Evolutionary conservation across 257 asterid species (phyloP), one percentile per base, ranked within the genome.

Genomic region (Ehretia macrophylla): DNA sequence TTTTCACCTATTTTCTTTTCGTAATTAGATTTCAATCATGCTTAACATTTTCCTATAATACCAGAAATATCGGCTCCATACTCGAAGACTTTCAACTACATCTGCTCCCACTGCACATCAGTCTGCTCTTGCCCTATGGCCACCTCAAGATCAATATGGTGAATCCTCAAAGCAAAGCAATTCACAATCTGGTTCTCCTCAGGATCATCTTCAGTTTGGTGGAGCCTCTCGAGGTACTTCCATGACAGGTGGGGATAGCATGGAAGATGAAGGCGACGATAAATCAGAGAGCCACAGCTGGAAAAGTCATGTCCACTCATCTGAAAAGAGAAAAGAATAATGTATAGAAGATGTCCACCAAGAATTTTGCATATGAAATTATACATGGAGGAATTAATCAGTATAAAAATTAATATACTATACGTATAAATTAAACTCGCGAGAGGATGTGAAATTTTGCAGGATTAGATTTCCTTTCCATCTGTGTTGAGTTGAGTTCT

Each of bases 1-100:
- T 58, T 23, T 5, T n/a, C n/a, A n/a, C n/a, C n/a, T n/a, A n/a
- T n/a, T 20, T 5, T 16, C 5, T 18, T n/a, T 58, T 19, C 12
- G 9, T 27, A 16, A 22, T 11, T 16, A 20, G 1, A 0, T 48
- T 48, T 0, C 0, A 48, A 21, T 49, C 14, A 44, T 60, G 16
- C 44, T 18, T 19, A 51, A 40, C 37, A 47, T 48, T 59, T 39
- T 52, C 60, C 17, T 55, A 42, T 52, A 32, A 60, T 76, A 65
- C 68, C 83, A 91, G 98, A 91, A 91, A 67, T 91, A 78, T 60
- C 86, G 98, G 9, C 88, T 88, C 37, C 98, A 91, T 71, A 62
- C 78, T 27, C 71, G 83, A 72, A 77, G 77, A 72, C 49, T 68
- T 63, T 72, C 75, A 13, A 17, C 62, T 9, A 32, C 81, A 0